phyloP scores from a whole-genome alignment of 768 basidiomycete species.

The Podaxis rugospora region DNA sequence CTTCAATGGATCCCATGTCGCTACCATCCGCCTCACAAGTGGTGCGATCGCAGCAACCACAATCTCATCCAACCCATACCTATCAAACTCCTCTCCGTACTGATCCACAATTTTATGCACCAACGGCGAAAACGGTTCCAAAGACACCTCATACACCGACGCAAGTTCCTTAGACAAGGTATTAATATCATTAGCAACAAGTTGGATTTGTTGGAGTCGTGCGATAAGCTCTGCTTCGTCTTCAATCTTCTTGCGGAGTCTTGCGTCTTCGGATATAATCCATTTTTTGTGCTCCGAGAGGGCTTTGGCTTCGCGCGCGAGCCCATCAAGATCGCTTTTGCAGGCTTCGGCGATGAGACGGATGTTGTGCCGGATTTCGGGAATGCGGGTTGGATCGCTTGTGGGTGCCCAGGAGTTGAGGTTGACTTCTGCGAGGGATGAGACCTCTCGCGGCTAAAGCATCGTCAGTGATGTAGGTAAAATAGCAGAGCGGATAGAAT shows the following conservation, averaged over 20 bases:
- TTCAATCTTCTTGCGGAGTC: constrained; percentile 63
- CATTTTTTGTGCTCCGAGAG: constrained; percentile 78
- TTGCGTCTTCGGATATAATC: constrained; percentile 63
- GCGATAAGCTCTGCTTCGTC: constrained; percentile 78
- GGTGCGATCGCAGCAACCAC: constrained; percentile 91
- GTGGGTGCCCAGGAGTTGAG: constrained; percentile 82
- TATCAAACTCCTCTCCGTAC: constrained; percentile 70
- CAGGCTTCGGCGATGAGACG: constrained; percentile 81
- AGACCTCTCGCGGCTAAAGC: constrained; percentile 76
- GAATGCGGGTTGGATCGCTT: constrained; percentile 82
- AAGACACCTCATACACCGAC: constrained; percentile 62
- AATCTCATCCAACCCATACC: constrained; percentile 82
- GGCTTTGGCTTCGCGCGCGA: constrained; percentile 85
- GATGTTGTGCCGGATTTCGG: constrained; percentile 96
- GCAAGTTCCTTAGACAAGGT: constrained; percentile 59
- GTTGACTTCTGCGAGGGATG: constrained; percentile 77
- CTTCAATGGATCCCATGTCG: constrained; percentile 80
- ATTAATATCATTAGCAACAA: constrained; percentile 70
- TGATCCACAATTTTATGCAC: constrained; percentile 71
- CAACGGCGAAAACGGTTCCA: constrained; percentile 68
- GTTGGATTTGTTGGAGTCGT: constrained; percentile 71
- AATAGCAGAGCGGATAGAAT: not conserved
- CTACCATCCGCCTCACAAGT: constrained; percentile 65
- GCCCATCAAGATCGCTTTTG: constrained; percentile 79
- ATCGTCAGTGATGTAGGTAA: constrained; percentile 6